Evolutionary conservation across 2,329 filamentous ascomycete genomes (phyloP), one percentile per base, ranked within the genome.

Genomic region (Malbranchea cinnamomea): DNA sequence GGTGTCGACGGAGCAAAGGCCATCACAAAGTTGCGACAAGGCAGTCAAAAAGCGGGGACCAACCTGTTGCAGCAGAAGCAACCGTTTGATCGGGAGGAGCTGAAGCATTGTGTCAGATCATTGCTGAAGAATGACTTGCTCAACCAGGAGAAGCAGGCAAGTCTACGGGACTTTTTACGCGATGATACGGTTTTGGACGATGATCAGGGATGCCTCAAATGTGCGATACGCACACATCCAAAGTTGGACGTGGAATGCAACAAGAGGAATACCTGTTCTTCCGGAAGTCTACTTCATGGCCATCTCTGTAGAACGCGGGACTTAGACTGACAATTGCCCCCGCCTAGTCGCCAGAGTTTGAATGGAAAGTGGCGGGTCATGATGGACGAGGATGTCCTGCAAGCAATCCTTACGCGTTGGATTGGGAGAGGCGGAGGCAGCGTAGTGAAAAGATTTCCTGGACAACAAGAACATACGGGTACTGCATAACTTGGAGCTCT

Each of bases 321-420:
- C n/a, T n/a, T n/a, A n/a, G n/a, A 15, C 15, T 28, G 26, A 28
- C 10, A 2, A 14, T 19, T 13, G 5, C n/a, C n/a, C n/a, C n/a
- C n/a, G n/a, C 11, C 11, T 28, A 40, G 38, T 15, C 53, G 56
- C 6, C 53, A 51, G 21, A 53, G 58, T 20, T 36, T 57, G 14
- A 62, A 60, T 30, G 59, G 59, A 2, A 61, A 59, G 34, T 62
- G 59, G 35, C 49, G 56, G 2, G 57, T 61, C 30, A 59, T 58
- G 52, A 56, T 59, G 45, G 57, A 62, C 33, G 57, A 63, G 32
- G 58, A 63, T 28, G 51, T 62, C 7, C 42, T 62, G 10, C 57
- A 63, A 36, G 50, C 56, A n/a, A 53, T 62, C 8, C 60, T 62
- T 33, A 48, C 59, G 9, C 56, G 62, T 30, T 59, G 53, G 33